Evolutionary conservation across 495 filamentous ascomycete genomes (phyloP), one percentile per base, ranked within the genome.

Genomic region (Xylona heveae): DNA sequence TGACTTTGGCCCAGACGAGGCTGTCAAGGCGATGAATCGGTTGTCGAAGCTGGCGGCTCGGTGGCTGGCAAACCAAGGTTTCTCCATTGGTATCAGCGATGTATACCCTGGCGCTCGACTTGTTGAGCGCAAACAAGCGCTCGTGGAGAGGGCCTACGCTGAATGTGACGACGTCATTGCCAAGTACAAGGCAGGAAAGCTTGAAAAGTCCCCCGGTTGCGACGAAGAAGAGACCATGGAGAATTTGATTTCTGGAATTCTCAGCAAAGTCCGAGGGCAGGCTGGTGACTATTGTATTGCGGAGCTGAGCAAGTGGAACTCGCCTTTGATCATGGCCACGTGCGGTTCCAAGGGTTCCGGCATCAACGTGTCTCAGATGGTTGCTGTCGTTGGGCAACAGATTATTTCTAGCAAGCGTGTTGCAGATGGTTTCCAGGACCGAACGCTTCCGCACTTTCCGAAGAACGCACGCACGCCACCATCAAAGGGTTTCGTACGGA

Each of bases 301-400:
- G 9, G 79, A 83, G 31, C 62, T 97, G 33, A 88, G 79, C 57
- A 77, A 70, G 38, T 82, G 81, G 58, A 97, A 97, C 45, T 74
- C 88, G 2, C 83, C 88, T 6, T 58, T 94, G 43, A 76, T 92
- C 58, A 97, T 97, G 88, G 88, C 88, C 28, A 90, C 77, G 27
- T 93, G 79, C 6, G 88, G 88, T 20, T 93, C 88, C 23, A 97
- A 97, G 53, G 74, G 88, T 44, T 92, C 82, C 2, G 75, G 74
- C 46, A 92, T 95, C 62, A 97, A 97, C 59, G 88, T 97, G 30
- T 85, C 90, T 16, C 88, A 97, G 58, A 97, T 97, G 88, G 74
- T 95, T 49, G 83, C 90, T 21, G 74, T 81, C 40, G 88, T 97
- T 41, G 88, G 88, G 37, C 88, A 97, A 50, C 88, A 97, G 44